Percentiles rank a stretch among this genome's conserved stretches.
Evolutionary conservation across 140 eudicot genomes (phyloP).

Genomic region (Bidens hawaiensis): DNA sequence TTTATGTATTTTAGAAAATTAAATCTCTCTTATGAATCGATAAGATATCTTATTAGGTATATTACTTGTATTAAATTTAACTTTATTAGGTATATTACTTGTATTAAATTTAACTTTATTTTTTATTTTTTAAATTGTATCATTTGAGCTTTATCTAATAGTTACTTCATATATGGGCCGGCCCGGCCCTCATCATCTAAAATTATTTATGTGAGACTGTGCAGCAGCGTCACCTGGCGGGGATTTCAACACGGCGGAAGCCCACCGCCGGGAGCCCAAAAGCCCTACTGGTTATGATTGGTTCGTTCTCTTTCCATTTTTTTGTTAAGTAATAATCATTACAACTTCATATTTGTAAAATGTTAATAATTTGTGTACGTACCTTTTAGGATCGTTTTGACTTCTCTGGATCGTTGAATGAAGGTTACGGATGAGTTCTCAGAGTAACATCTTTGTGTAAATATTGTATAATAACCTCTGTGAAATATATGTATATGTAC

Average conservation of each 20-base stretch:
- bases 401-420: slow-evolving; percentile 59
- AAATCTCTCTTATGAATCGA: too few species aligned
- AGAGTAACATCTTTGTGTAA: slow-evolving; percentile 17
- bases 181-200: too few species aligned
- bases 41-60: too few species aligned
- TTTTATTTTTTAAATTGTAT: too few species aligned
- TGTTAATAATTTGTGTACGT: not conserved
- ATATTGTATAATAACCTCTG: not conserved
- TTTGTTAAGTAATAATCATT: too few species aligned
- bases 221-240: slow-evolving; percentile 42
- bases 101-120: too few species aligned
- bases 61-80: too few species aligned
- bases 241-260: slow-evolving; percentile 29
- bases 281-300: slow-evolving; percentile 66
- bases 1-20: too few species aligned
- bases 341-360: too few species aligned
- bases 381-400: slow-evolving; percentile 65
- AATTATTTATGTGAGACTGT: slow-evolving; percentile 1
- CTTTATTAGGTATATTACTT: too few species aligned
- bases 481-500: not conserved
- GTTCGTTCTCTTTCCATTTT: slow-evolving; percentile 22
- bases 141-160: too few species aligned
- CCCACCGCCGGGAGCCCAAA: slow-evolving; percentile 33
- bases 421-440: not conserved
- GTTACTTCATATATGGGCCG: too few species aligned